Percentiles rank a stretch among this genome's conserved stretches.
Evolutionary conservation across 106 monocot species (phyloP).

Genomic region (Cymbidium sinense): DNA sequence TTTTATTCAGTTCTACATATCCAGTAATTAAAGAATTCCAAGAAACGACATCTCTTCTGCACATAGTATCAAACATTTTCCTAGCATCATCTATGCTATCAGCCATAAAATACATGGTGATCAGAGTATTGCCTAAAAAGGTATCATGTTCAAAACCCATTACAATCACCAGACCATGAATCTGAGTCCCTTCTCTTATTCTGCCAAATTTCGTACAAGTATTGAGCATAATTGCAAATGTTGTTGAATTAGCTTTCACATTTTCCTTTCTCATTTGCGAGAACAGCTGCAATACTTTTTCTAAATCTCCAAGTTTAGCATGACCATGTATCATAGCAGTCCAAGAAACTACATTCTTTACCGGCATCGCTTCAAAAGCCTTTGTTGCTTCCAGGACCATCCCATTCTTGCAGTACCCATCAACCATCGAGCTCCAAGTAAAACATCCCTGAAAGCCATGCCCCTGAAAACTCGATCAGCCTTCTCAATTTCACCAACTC

Average conservation of each 20-base stretch:
- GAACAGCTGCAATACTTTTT: constrained; percentile 34
- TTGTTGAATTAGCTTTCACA: constrained; percentile 28
- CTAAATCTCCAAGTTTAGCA: constrained; percentile 25
- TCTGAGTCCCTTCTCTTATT: constrained; percentile 34
- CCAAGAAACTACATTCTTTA: constrained; percentile 55
- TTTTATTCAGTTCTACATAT: constrained; percentile 22
- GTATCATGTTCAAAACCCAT: constrained; percentile 32
- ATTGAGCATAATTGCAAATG: constrained; percentile 45
- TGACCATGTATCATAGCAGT: constrained; percentile 46
- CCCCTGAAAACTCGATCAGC: constrained; percentile 29
- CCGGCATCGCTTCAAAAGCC: constrained; percentile 31
- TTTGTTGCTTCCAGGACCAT: constrained; percentile 29
- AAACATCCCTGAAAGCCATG: constrained; percentile 40
- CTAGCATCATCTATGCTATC: constrained; percentile 30
- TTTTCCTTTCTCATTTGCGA: constrained; percentile 44
- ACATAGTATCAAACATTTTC: constrained; percentile 34
- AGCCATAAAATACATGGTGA: constrained; percentile 38
- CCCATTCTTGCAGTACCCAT: constrained; percentile 47
- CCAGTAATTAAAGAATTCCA: constrained; percentile 48
- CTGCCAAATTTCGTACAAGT: constrained; percentile 24
- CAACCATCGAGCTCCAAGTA: constrained; percentile 54
- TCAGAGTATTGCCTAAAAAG: constrained; percentile 44
- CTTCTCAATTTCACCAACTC: constrained; percentile 21
- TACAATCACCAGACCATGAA: constrained; percentile 33
- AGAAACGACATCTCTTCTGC: constrained; percentile 44